Base-by-base conservation (phyloP, 768 basidiomycete genomes). In the Tephrocybe sp. region DNA sequence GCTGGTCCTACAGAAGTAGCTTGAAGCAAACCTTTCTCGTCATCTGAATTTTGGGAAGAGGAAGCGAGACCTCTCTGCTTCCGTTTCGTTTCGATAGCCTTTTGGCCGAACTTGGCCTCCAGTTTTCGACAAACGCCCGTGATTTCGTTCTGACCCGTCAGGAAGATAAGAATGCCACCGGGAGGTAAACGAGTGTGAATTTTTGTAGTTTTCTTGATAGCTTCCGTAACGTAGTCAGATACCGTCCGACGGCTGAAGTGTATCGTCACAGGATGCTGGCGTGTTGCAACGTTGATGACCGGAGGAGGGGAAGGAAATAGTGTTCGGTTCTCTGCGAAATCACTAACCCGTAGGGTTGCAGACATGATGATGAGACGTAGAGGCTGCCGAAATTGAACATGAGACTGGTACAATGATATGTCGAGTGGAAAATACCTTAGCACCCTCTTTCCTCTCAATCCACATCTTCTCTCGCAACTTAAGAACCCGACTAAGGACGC, bases 131-230 rank as follows among this genome's bases (percentile, higher is more conserved):
- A 95, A 2, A 97, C 82, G 3, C 87, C 87, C 12, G 76, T 75
- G 58, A 99, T 98, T 70, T 99, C 97, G 54, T 91, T 90, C 67
- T 98, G 96, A 18, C 97, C 97, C 0, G 97, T 98, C 55, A 98
- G 72, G 65, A 97, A 97, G 40, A 96, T 83, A 41, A 99, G 76
- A 28, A 99, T 87, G 3, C 95, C 97, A 0, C 97, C 97, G 0
- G 90, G 83, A 2, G 97, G 97, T 16, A 99, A 71, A 15, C 92
- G 83, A 13, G 89, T 79, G 66, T 99, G 97, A 35, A 99, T 98
- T 67, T 97, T 95, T 49, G 77, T 73, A 1, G 92, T 78, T 67
- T 99, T 99, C 62, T 85, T 89, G 58, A 95, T 82, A 2, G 93
- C 91, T 65, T 98, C 93, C 2, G 78, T 80, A 38, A 98, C 83